Base-by-base conservation (phyloP, 2,329 filamentous ascomycete species). In the Myriangium duriaei region DNA sequence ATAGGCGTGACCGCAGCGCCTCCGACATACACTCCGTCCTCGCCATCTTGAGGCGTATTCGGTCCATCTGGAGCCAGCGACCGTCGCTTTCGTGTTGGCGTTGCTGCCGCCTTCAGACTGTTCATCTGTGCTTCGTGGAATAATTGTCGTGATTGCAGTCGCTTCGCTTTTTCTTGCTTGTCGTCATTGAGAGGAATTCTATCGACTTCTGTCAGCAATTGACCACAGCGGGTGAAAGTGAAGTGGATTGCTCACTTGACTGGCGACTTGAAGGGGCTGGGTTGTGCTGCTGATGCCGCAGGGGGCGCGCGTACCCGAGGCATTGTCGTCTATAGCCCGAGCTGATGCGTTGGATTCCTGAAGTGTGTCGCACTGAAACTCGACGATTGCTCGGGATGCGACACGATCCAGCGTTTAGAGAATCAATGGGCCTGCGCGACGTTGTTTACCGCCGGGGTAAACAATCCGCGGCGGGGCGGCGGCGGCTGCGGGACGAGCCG, bases 111-210 rank as follows among this genome's bases (percentile, higher is more conserved):
- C 59, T 86, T 85, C 50, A 96, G 79, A 56, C 93, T 79, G 62
- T 91, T 91, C 69, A 92, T 83, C 57, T 95, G 87, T 49, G 79
- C 79, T 58, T 93, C 84, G 57, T 95, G 81, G 18, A 84, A 74
- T 21, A 83, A 85, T 63, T 92, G 84, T 53, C 91, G 79, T 44
- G 83, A 86, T 55, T 91, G 81, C 53, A 88, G 69, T 34, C 91
- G 81, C 50, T 80, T 79, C 34, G 86, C 87, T 61, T 92, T 94
- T 64, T 98, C 91, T 50, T 80, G 76, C 43, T 76, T 79, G 68
- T 98, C 91, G 65, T 98, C 91, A 65, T 96, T 96, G 45, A 98
- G 74, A 24, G 91, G 87, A 43, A 98, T 92, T 58, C 85, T 93
- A 51, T 32, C 36, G 26, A 40, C 6, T 18, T 19, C 4, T 13